Evolutionary conservation across 768 basidiomycete genomes (phyloP).

Genomic region (Boletales sp.): DNA sequence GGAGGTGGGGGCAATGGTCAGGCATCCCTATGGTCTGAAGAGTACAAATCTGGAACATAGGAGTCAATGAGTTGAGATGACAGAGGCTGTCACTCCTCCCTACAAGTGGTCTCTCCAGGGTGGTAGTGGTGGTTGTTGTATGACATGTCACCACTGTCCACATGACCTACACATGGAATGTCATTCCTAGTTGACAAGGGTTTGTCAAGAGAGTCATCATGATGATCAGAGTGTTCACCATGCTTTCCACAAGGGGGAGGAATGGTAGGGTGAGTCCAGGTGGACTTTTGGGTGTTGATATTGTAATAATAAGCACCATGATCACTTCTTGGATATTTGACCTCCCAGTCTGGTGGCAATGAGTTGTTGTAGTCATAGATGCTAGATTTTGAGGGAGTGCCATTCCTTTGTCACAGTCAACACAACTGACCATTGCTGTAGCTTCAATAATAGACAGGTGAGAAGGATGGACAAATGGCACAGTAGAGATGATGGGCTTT

Average conservation of each 20-base stretch:
- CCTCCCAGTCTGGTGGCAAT: no score
- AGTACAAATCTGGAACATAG: conserved; percentile 27
- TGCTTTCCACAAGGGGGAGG: conserved; percentile 23
- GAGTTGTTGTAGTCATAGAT: conserved; percentile 37
- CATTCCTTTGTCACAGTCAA: conserved; percentile 42
- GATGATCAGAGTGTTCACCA: conserved; percentile 20
- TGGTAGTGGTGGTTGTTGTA: conserved; percentile 66
- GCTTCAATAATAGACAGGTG: no score
- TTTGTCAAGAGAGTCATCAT: conserved; percentile 28
- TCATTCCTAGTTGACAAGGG: conserved; percentile 22
- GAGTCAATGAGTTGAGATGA: conserved; percentile 23
- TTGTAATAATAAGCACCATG: conserved; percentile 58
- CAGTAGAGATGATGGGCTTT: conserved; percentile 53
- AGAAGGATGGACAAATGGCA: conserved; percentile 52
- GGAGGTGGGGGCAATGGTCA: conserved; percentile 21
- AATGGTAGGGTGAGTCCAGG: conserved; percentile 53
- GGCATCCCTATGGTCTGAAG: conserved; percentile 21
- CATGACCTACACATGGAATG: conserved; percentile 26
- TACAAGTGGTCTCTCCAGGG: conserved; percentile 35
- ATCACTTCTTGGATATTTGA: conserved; percentile 45
- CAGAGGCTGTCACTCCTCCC: conserved; percentile 23
- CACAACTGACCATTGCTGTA: conserved; percentile 55
- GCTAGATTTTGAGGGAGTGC: conserved; percentile 23
- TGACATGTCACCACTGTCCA: no score
- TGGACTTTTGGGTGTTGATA: conserved; percentile 48